Percentiles rank a stretch among this genome's conserved stretches.
Conservation (phyloP, 345 rosid genomes). For the Toxicodendron radicans region DNA sequence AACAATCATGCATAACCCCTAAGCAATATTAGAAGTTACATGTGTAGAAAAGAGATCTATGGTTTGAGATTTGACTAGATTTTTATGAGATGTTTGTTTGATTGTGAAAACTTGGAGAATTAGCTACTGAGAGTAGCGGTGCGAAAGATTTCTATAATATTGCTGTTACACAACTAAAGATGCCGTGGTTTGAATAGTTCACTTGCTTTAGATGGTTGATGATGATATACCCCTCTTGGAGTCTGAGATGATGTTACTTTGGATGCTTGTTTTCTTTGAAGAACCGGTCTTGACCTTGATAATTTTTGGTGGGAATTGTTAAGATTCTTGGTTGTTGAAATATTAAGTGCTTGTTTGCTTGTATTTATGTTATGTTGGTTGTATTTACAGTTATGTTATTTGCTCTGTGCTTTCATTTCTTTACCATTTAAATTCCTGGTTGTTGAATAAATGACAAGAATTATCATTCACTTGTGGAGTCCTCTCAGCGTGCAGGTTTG, state of each 20-base stretch:
- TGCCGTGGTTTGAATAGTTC: too few relatives aligned
- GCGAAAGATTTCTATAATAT: neutral
- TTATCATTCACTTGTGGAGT: conserved; percentile 28
- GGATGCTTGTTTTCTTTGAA: neutral
- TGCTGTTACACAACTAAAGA: too few relatives aligned
- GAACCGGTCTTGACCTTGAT: neutral
- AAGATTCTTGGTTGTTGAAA: neutral
- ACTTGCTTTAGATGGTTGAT: neutral
- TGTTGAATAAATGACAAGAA: conserved; percentile 4
- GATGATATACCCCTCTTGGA: neutral
- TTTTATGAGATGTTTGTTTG: neutral
- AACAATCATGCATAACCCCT: neutral
- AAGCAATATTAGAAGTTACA: neutral
- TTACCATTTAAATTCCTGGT: neutral
- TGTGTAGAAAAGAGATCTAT: neutral
- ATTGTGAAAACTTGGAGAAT: neutral
- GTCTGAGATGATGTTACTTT: neutral
- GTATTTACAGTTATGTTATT: neutral
- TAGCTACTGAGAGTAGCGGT: neutral
- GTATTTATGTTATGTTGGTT: neutral
- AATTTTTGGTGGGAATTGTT: neutral
- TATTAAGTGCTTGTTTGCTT: neutral
- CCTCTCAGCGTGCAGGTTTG: conserved; percentile 90
- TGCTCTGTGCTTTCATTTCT: neutral
- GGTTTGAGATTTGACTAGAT: neutral